These are phyloP conservation scores for Candida vaughaniae DNA, from an alignment of 805 yeast species.

Conservation along the genomic window DNA sequence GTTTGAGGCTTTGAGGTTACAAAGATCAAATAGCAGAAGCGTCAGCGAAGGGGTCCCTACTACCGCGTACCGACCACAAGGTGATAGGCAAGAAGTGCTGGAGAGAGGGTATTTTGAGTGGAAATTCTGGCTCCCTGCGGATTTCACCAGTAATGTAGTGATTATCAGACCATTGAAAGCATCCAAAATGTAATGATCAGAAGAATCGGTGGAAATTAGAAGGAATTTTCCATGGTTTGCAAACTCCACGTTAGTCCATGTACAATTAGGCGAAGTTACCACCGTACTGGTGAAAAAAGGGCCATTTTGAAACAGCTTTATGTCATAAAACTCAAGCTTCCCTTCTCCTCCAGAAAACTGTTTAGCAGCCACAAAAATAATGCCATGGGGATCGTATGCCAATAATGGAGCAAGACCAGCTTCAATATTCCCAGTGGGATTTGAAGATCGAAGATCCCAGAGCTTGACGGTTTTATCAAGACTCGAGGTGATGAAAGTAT, in stretches of 20 bases:
- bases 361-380: slow-evolving; percentile 69
- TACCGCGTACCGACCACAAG: slow-evolving; percentile 39
- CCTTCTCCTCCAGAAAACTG: slow-evolving; percentile 10
- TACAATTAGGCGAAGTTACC: slow-evolving; percentile 11
- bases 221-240: slow-evolving; percentile 72
- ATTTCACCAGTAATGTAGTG: slow-evolving; percentile 1
- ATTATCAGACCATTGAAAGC: slow-evolving; percentile 36
- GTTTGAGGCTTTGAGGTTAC: slow-evolving; percentile 21
- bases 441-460: slow-evolving; percentile 80
- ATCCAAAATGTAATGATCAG: slow-evolving; percentile 61
- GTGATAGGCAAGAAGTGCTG: slow-evolving; percentile 36
- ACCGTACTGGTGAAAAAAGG: slow-evolving; percentile 44
- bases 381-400: slow-evolving; percentile 82
- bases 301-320: slow-evolving; percentile 54
- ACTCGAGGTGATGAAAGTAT: slow-evolving; percentile 64
- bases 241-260: slow-evolving; percentile 71
- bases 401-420: slow-evolving; percentile 54
- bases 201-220: slow-evolving; percentile 54
- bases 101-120: slow-evolving; percentile 29
- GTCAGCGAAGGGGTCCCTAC: slow-evolving; percentile 28
- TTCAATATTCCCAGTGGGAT: slow-evolving; percentile 58
- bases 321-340: slow-evolving; percentile 54
- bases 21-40: slow-evolving; percentile 31
- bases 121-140: background rate
- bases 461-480: slow-evolving; percentile 76